phyloP scores from a whole-genome alignment of 2,329 filamentous ascomycete species.

The Colletotrichum acutatum region DNA sequence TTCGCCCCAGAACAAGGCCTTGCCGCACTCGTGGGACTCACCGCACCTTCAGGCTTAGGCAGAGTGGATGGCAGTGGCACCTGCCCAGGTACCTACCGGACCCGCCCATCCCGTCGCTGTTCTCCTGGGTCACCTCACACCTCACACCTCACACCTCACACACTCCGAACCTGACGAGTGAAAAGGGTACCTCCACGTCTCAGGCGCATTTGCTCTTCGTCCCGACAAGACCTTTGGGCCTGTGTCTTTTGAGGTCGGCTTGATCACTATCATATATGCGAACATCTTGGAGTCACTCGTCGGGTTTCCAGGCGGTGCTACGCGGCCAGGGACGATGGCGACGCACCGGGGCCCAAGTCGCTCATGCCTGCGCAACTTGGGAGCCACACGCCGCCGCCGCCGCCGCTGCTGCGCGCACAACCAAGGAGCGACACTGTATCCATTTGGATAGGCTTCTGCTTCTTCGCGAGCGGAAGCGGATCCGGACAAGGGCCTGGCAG shows the following conservation, averaged over 20 bases:
- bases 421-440: background rate
- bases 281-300: background rate
- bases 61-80: slow-evolving; percentile 32
- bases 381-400: slow-evolving; percentile 1
- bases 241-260: background rate
- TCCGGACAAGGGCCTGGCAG: slow-evolving; percentile 1
- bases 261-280: background rate
- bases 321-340: background rate
- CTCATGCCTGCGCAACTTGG: slow-evolving; percentile 29
- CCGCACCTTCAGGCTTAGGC: slow-evolving; percentile 26
- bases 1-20: slow-evolving; percentile 27
- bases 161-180: background rate
- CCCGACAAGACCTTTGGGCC: background rate
- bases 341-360: slow-evolving; percentile 18
- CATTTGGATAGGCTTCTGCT: background rate
- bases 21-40: background rate
- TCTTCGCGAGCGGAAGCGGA: background rate
- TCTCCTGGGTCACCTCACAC: background rate
- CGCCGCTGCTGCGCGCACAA: background rate
- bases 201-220: slow-evolving; percentile 29
- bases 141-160: background rate
- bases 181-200: slow-evolving; percentile 28
- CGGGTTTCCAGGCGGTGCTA: background rate
- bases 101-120: slow-evolving; percentile 27
- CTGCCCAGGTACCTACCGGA: slow-evolving; percentile 10